These are phyloP conservation scores for Colletotrichum sp. DNA, from an alignment of 2,329 filamentous ascomycete genomes.

Conservation along the genomic window DNA sequence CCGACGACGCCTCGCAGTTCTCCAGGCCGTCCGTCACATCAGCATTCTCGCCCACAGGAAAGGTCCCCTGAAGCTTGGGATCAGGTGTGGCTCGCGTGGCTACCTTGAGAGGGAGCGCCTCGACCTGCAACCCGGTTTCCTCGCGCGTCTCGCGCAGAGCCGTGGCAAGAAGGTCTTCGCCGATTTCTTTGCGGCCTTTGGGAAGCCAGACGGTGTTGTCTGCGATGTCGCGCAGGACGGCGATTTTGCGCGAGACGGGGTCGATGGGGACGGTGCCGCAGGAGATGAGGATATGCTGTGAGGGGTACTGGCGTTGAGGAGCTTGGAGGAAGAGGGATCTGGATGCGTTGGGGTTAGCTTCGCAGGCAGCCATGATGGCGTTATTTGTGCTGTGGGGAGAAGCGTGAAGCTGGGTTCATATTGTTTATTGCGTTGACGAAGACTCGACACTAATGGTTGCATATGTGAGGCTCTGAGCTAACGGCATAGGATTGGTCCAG, in stretches of 20 bases:
- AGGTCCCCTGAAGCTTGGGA: background rate
- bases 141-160: constrained; percentile 53
- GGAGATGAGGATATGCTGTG: background rate
- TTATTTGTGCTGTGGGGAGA: background rate
- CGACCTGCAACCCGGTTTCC: constrained; percentile 41
- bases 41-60: background rate
- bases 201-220: constrained; percentile 47
- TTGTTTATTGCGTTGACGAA: background rate
- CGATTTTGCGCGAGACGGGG: constrained; percentile 28
- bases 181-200: constrained; percentile 54
- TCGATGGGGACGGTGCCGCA: constrained; percentile 54
- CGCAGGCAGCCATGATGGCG: background rate
- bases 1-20: constrained; percentile 35
- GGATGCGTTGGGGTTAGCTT: background rate
- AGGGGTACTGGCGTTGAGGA: background rate
- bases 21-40: background rate
- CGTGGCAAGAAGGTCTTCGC: constrained; percentile 43
- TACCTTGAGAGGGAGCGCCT: background rate
- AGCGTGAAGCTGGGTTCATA: background rate
- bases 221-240: constrained; percentile 48
- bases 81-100: background rate
- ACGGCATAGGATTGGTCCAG: background rate
- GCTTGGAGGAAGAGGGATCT: background rate
- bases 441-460: background rate
- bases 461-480: background rate